These are phyloP conservation scores for Populus trichocarpa DNA, from an alignment of 441 rosid genomes.

Conservation along the genomic window DNA sequence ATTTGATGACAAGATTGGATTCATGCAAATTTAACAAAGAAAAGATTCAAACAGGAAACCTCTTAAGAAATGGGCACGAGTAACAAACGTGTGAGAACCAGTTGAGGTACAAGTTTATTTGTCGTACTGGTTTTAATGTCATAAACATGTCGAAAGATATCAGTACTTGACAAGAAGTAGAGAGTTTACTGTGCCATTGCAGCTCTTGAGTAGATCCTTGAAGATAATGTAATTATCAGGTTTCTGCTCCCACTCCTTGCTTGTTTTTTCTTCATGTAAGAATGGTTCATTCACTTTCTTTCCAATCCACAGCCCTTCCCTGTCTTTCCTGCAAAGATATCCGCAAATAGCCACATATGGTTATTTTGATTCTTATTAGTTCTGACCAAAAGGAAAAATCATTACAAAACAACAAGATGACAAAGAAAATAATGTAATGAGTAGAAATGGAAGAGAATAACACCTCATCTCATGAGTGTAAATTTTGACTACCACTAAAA, in stretches of 20 bases:
- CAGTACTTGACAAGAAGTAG: background rate
- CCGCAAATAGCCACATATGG: background rate
- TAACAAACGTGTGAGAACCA: background rate
- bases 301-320: conserved; percentile 22
- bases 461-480: background rate
- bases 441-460: background rate
- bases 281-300: conserved; percentile 13
- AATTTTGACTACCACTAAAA: background rate
- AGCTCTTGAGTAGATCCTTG: conserved; percentile 37
- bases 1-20: background rate
- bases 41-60: too few species aligned
- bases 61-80: too few species aligned
- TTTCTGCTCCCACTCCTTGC: conserved; percentile 13
- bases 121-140: too few species aligned
- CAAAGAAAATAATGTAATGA: background rate
- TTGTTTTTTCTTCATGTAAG: conserved; percentile 21
- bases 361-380: background rate
- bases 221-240: conserved; percentile 39
- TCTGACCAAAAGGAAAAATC: background rate
- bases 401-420: background rate
- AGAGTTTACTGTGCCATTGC: conserved; percentile 21
- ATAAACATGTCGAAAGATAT: background rate
- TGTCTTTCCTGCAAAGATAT: conserved; percentile 26
- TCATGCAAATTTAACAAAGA: background rate
- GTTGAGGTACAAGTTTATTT: too few species aligned